Evolutionary conservation across 2,329 filamentous ascomycete species (phyloP).

Genomic region (Alternaria infectoria): DNA sequence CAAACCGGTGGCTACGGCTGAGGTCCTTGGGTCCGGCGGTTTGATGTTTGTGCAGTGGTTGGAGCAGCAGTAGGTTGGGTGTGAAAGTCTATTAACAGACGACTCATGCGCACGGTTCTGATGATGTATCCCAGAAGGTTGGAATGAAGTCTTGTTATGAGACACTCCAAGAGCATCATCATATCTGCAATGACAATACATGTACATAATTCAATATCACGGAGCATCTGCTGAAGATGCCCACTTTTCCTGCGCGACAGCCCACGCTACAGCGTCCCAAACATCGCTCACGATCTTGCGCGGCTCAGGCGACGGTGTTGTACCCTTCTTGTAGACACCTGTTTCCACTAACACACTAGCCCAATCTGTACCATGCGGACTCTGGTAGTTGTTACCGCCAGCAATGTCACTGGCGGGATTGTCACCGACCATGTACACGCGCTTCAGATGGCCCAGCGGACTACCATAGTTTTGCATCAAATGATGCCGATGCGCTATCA

Average conservation of each 20-base stretch:
- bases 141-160: neutral
- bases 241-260: conserved; percentile 61
- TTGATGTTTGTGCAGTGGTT: conserved; percentile 33
- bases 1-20: conserved; percentile 44
- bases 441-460: conserved; percentile 60
- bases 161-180: neutral
- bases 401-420: conserved; percentile 83
- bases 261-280: conserved; percentile 77
- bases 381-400: conserved; percentile 79
- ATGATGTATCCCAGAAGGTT: neutral
- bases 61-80: neutral
- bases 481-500: conserved; percentile 65
- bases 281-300: conserved; percentile 75
- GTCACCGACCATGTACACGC: conserved; percentile 90
- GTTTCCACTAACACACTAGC: conserved; percentile 77
- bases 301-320: conserved; percentile 65
- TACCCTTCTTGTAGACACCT: conserved; percentile 71
- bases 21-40: conserved; percentile 17
- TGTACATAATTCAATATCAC: neutral
- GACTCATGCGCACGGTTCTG: neutral
- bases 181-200: neutral
- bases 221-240: conserved; percentile 28
- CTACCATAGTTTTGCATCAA: conserved; percentile 49
- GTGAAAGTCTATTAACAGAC: neutral
- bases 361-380: conserved; percentile 74